phyloP scores from a whole-genome alignment of 495 filamentous ascomycete species.

The Cryomyces minteri region DNA sequence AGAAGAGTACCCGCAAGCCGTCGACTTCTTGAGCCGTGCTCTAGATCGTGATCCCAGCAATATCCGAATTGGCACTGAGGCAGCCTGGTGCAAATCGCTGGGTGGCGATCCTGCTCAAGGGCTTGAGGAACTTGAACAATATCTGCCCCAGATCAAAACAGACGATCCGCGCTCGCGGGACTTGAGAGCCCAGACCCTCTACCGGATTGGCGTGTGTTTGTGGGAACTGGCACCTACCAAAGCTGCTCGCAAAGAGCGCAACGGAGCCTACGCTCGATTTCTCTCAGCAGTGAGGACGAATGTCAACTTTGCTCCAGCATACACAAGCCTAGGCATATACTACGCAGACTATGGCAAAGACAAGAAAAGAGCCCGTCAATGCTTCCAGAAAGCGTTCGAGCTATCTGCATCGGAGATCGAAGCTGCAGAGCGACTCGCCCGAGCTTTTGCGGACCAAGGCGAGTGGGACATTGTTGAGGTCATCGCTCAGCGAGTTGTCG shows the following conservation, averaged over 20 bases:
- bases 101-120: slow-evolving; percentile 50
- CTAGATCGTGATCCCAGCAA: slow-evolving; percentile 50
- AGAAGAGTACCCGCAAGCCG: slow-evolving; percentile 63
- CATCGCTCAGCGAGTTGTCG: slow-evolving; percentile 75
- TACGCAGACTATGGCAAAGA: slow-evolving; percentile 85
- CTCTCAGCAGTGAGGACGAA: slow-evolving; percentile 70
- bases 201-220: slow-evolving; percentile 72
- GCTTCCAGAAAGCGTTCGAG: slow-evolving; percentile 95
- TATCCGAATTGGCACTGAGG: slow-evolving; percentile 58
- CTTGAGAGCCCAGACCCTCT: slow-evolving; percentile 64
- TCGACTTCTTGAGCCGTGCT: slow-evolving; percentile 59
- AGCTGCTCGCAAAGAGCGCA: slow-evolving; percentile 53
- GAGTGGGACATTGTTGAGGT: slow-evolving; percentile 96
- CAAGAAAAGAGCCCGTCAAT: slow-evolving; percentile 62
- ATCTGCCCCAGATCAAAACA: slow-evolving; percentile 38
- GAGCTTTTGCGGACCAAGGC: slow-evolving; percentile 65
- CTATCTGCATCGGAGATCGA: slow-evolving; percentile 72
- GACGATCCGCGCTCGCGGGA: slow-evolving; percentile 41
- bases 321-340: slow-evolving; percentile 86
- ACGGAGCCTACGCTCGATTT: slow-evolving; percentile 65
- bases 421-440: slow-evolving; percentile 74
- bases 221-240: slow-evolving; percentile 66
- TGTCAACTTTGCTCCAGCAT: slow-evolving; percentile 79
- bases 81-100: slow-evolving; percentile 80
- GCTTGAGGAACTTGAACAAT: slow-evolving; percentile 45